Evolutionary conservation across 176 grass and related monocot genomes (phyloP), one percentile per base, ranked within the genome.

Genomic region (Oryza glumipatula): DNA sequence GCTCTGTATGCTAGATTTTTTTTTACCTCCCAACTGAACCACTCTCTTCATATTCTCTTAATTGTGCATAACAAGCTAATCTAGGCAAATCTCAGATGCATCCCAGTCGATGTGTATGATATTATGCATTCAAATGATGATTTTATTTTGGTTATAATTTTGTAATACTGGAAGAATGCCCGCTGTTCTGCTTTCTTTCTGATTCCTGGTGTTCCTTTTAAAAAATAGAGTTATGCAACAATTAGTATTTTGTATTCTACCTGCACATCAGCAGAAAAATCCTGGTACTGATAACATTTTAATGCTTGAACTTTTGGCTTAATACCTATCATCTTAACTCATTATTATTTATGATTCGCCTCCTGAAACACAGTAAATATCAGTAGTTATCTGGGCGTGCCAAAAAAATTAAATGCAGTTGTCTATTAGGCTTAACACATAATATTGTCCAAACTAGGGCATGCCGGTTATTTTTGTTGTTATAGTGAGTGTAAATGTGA

Each of bases 401-500:
- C 44, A 86, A 48, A 5, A n/a, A 58, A 17, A 7, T 58, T 58
- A 58, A 58, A 19, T 56, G 51, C 9, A 10, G 51, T 7, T 56
- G 6, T 16, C 51, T 71, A 54, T n/a, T 56, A 8, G 19, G 17
- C 56, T 9, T 60, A 60, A 43, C 11, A 47, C 19, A 76, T 70
- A 66, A 15, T 43, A 48, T 78, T 78, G 12, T 67, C 23, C 44
- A 73, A 45, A 54, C 13, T 35, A 82, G n/a, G 7, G 13, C 13
- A 66, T 17, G 47, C 26, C 82, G 47, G 6, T 52, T 86, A 21
- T 72, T 73, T 75, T 54, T 85, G 48, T 54, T 75, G 35, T 74
- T 80, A 17, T 45, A 32, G 52, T 39, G 66, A 80, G 9, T 41
- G 7, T 77, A 88, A 84, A 81, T 84, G 36, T 72, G 35, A 82